Evolutionary conservation across 2,329 filamentous ascomycete genomes (phyloP).

Genomic region (Monosporascus sp.): DNA sequence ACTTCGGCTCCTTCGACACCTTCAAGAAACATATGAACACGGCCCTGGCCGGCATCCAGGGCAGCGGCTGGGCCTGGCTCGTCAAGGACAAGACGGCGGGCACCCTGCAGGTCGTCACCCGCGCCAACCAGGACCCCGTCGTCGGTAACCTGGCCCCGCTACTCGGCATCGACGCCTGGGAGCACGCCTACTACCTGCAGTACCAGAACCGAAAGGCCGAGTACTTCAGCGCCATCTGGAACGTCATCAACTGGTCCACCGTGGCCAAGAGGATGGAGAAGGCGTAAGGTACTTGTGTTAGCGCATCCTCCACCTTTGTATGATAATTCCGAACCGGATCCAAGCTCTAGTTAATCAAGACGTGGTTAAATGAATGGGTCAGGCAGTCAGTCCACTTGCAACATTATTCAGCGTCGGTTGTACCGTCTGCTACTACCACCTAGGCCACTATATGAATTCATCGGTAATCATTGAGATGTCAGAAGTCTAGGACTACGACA

Average conservation of each 20-base stretch:
- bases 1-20: constrained; percentile 49
- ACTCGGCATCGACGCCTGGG: constrained; percentile 62
- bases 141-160: constrained; percentile 44
- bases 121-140: constrained; percentile 60
- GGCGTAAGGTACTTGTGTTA: constrained; percentile 11
- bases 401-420: no score
- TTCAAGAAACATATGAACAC: constrained; percentile 51
- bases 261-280: constrained; percentile 25
- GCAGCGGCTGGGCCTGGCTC: constrained; percentile 65
- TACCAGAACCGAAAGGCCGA: constrained; percentile 81
- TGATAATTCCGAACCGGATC: no score
- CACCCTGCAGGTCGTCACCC: constrained; percentile 53
- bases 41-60: constrained; percentile 54
- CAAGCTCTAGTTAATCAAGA: no score
- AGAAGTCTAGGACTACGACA: no score
- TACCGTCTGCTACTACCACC: no score
- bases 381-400: no score
- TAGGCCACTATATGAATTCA: no score
- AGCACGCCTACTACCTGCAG: constrained; percentile 54
- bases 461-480: no score
- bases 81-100: constrained; percentile 46
- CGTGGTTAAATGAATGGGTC: no score
- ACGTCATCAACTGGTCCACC: constrained; percentile 67
- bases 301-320: no score
- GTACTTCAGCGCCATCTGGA: constrained; percentile 76